Percentiles rank a stretch among this genome's conserved stretches.
phyloP scores from a whole-genome alignment of 2,329 filamentous ascomycete genomes.

The Fusarium illudens region DNA sequence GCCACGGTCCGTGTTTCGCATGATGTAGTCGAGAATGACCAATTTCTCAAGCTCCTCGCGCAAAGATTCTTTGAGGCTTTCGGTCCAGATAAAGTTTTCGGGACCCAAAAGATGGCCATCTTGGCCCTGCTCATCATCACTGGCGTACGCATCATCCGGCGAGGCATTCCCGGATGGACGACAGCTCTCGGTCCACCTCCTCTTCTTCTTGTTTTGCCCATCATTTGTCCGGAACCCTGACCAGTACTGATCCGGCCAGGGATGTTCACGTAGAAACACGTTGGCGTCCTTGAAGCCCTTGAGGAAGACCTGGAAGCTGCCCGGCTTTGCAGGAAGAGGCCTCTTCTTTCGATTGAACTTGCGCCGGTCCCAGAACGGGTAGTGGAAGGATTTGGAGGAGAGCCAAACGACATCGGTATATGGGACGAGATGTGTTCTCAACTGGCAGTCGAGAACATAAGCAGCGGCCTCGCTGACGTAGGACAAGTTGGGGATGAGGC shows the following conservation, averaged over 20 bases:
- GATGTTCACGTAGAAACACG: constrained; percentile 91
- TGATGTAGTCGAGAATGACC: constrained; percentile 97
- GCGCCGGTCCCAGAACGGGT: constrained; percentile 95
- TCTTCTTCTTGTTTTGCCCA: constrained; percentile 68
- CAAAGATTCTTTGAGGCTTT: constrained; percentile 87
- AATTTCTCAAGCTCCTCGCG: constrained; percentile 95
- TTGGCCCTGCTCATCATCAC: constrained; percentile 63
- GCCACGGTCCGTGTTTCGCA: constrained; percentile 97
- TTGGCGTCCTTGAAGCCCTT: constrained; percentile 98
- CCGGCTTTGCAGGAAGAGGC: constrained; percentile 85
- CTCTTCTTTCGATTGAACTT: constrained; percentile 89
- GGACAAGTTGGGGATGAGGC: constrained; percentile 93
- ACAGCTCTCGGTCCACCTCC: constrained; percentile 80
- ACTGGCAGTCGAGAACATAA: constrained; percentile 89
- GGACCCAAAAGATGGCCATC: constrained; percentile 62
- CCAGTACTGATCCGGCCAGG: constrained; percentile 92
- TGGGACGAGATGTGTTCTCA: constrained; percentile 91
- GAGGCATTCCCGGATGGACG: constrained; percentile 64
- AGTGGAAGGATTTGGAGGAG: constrained; percentile 97
- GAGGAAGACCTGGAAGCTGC: constrained; percentile 96
- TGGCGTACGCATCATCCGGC: constrained; percentile 70
- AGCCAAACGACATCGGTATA: constrained; percentile 96
- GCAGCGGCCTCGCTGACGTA: constrained; percentile 98
- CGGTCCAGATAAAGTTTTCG: constrained; percentile 83
- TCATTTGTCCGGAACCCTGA: constrained; percentile 74